Conservation (phyloP, 148 eudicot species). For the Dysphania ambrosioides region DNA sequence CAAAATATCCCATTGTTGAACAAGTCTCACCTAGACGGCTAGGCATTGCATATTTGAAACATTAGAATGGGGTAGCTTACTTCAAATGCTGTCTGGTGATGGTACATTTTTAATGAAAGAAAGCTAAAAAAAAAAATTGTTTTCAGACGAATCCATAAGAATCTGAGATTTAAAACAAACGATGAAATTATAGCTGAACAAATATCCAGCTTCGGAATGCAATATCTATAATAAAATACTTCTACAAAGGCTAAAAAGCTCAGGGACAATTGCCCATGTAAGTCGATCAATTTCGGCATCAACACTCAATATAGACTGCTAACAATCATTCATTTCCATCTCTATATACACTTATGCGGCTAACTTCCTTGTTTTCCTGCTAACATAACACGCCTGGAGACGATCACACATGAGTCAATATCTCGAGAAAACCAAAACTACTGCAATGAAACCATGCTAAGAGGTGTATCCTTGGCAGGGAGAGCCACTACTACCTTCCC, state of each 20-base stretch:
- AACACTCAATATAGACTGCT: slow-evolving; percentile 1
- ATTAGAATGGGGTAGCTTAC: too few species aligned
- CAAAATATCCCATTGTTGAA: too few species aligned
- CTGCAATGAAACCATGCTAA: neutral
- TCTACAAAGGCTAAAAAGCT: neutral
- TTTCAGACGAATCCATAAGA: too few species aligned
- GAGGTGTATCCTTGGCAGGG: slow-evolving; percentile 20
- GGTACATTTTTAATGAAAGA: too few species aligned
- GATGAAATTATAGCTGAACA: slow-evolving; percentile 1
- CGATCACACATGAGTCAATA: neutral
- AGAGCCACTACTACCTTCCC: slow-evolving; percentile 29
- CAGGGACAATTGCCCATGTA: neutral
- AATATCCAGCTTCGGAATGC: neutral
- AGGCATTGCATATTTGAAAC: too few species aligned
- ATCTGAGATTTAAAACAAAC: neutral
- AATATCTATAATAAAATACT: neutral
- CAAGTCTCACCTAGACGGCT: too few species aligned
- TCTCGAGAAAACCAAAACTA: neutral
- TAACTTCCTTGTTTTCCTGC: neutral
- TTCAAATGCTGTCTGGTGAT: too few species aligned
- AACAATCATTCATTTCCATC: neutral
- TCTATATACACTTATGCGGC: slow-evolving; percentile 11
- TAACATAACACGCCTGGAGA: neutral
- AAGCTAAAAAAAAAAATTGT: too few species aligned
- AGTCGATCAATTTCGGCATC: neutral